Percentiles rank a stretch among this genome's conserved stretches.
Conservation (phyloP, 257 asterid species). For the Capsicum pubescens region DNA sequence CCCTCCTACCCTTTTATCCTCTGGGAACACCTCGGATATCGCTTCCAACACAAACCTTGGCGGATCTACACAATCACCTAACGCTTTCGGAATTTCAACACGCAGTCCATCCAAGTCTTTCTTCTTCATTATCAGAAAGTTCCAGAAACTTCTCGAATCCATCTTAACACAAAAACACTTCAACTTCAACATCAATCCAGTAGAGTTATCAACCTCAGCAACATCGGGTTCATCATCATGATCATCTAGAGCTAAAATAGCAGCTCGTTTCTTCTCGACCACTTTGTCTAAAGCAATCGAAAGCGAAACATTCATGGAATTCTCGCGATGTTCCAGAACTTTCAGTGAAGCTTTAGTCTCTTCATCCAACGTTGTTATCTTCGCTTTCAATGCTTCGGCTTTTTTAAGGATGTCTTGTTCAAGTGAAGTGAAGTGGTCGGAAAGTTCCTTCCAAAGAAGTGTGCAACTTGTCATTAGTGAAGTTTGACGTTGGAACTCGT, state of each 20-base stretch:
- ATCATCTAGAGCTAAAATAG: constrained; percentile 25
- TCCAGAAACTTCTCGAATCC: constrained; percentile 80
- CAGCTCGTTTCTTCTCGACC: constrained; percentile 38
- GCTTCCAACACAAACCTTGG: constrained; percentile 91
- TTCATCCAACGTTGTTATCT: constrained; percentile 52
- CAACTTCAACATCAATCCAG: constrained; percentile 66
- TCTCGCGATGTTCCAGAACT: constrained; percentile 76
- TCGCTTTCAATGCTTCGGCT: constrained; percentile 67
- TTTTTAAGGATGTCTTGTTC: constrained; percentile 79
- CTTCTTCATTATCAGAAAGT: constrained; percentile 67
- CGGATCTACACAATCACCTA: constrained; percentile 84
- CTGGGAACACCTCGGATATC: constrained; percentile 90
- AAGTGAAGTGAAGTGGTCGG: constrained; percentile 89
- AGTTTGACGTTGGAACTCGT: constrained; percentile 95
- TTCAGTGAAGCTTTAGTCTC: constrained; percentile 63
- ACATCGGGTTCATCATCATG: constrained; percentile 47
- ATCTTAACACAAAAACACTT: constrained; percentile 59
- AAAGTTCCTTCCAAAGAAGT: constrained; percentile 95
- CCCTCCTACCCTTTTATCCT: constrained; percentile 47
- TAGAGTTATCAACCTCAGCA: constrained; percentile 74
- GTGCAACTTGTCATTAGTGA: constrained; percentile 99
- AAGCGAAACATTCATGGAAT: constrained; percentile 63
- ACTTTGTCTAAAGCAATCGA: constrained; percentile 52
- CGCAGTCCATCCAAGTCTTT: constrained; percentile 78
- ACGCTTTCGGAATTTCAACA: constrained; percentile 65